Evolutionary conservation across 192 early-diverging fungal genomes (phyloP), one percentile per base, ranked within the genome.

Genomic region (Funneliformis geosporum): DNA sequence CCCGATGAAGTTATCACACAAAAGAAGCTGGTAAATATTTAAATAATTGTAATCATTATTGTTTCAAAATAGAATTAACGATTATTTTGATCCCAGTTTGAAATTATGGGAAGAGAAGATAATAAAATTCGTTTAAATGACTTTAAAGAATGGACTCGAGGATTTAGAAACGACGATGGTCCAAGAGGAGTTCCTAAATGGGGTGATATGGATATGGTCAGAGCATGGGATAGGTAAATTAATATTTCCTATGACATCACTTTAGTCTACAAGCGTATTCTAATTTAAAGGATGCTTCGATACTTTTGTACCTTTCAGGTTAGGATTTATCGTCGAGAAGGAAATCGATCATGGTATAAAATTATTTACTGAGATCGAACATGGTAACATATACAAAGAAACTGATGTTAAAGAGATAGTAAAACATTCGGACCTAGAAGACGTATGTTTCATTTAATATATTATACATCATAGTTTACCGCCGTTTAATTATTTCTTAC

Each of bases 141-240:
- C 16, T 64, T 76, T 25, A n/a, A 39, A 21, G 10, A 62, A 61
- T 76, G 74, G 74, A 76, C 74, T 43, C 59, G 74, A 5, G 39
- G 74, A 12, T 76, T 75, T 16, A 75, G 59, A 62, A 62, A 14
- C 9, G 18, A 75, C 14, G 72, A 55, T 39, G 25, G 8, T 59
- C 10, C 4, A 40, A 10, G n/a, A 0, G 40, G 9, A 33, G 8
- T 1, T 8, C 73, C 73, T 39, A 43, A 43, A 42, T 75, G 74
- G 74, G 74, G 74, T 76, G 38, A 76, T 21, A 62, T 76, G 74
- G 74, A 76, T 42, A 76, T 76, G 74, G 60, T 64, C 5, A 21
- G 25, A 23, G 2, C 14, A 64, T 76, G 74, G 74, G 3, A 23
- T 40, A 76, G 38, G 74, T 76, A 76, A n/a, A 60, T 64, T 61